These are phyloP conservation scores for Penicillium soppii DNA, from an alignment of 495 filamentous ascomycete species.

Conservation along the genomic window DNA sequence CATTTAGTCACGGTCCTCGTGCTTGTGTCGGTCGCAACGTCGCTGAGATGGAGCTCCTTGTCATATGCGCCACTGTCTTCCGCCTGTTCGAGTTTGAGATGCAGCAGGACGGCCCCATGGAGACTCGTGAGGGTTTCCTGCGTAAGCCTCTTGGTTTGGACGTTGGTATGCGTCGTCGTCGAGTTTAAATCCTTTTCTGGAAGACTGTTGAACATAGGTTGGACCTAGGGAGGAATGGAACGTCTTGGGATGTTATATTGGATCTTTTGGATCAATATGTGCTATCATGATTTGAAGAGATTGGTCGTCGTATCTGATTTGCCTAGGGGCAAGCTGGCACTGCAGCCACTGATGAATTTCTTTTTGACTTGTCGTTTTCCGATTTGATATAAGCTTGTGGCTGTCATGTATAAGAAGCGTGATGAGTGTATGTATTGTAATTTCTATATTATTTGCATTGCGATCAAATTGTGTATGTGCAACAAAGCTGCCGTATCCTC, in stretches of 20 bases:
- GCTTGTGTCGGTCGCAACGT: slow-evolving; percentile 85
- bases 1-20: slow-evolving; percentile 79
- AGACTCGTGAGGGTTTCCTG: slow-evolving; percentile 85
- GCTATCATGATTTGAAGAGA: slow-evolving; percentile 12
- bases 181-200: slow-evolving; percentile 3
- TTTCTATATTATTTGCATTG: neutral
- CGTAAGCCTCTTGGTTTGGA: slow-evolving; percentile 77
- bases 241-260: neutral
- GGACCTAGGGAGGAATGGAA: slow-evolving; percentile 10
- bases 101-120: slow-evolving; percentile 63
- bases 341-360: slow-evolving; percentile 17
- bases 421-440: slow-evolving; percentile 5
- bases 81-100: slow-evolving; percentile 72
- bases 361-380: neutral
- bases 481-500: too few relatives aligned
- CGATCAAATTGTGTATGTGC: too few relatives aligned
- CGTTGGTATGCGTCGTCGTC: slow-evolving; percentile 65
- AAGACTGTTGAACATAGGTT: neutral
- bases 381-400: neutral
- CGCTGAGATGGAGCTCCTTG: slow-evolving; percentile 88
- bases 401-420: neutral
- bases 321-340: neutral
- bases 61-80: slow-evolving; percentile 77
- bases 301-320: neutral
- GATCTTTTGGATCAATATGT: neutral